Base-by-base conservation (phyloP, 1,284 basidiomycete species). In the Austroboletus novae-zelandiae region DNA sequence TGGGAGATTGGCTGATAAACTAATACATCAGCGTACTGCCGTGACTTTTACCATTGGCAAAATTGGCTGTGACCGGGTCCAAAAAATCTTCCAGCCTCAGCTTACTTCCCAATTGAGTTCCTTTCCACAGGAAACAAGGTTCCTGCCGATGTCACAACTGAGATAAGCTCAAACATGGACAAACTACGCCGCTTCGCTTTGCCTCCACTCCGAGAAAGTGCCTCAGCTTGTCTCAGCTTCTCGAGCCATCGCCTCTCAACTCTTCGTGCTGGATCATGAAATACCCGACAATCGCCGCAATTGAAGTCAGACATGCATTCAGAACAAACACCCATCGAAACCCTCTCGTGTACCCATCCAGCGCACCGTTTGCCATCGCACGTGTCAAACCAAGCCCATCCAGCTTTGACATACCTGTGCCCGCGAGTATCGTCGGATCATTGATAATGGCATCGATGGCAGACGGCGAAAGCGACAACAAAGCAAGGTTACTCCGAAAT, bases 231-330 rank as follows among this genome's bases (percentile, higher is more conserved):
- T 53, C 69, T 71, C 29, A 77, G 62, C 49, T 62, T 60, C 23
- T n/a, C n/a, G n/a, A n/a, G 73, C 71, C 84, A 52, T 86, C 85
- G 2, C 65, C 74, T 9, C 70, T 76, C 43, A 89, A 65, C 18
- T 82, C 77, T 48, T 79, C 77, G 53, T 84, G 78, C 44, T 74
- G 73, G 57, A 86, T 83, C 71, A 84, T 74, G 17, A 78, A 36
- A 20, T 81, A 65, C 50, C 80, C 78, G 3, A 74, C 71, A 9
- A 84, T 55, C 10, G 77, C 76, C 15, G 77, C 77, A 0, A 76
- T 53, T 0, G 71, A 72, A 14, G 77, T 68, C 36, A 79, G 60
- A 31, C 62, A 64, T 3, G 80, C 78, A 51, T 83, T 81, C 45
- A 84, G 59, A 30, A 81, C 68, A 65, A 88, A 88, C 8, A 88